Evolutionary conservation across 371 early-diverging fungal genomes (phyloP), one percentile per base, ranked within the genome.

Genomic region (Mortierella sp.): DNA sequence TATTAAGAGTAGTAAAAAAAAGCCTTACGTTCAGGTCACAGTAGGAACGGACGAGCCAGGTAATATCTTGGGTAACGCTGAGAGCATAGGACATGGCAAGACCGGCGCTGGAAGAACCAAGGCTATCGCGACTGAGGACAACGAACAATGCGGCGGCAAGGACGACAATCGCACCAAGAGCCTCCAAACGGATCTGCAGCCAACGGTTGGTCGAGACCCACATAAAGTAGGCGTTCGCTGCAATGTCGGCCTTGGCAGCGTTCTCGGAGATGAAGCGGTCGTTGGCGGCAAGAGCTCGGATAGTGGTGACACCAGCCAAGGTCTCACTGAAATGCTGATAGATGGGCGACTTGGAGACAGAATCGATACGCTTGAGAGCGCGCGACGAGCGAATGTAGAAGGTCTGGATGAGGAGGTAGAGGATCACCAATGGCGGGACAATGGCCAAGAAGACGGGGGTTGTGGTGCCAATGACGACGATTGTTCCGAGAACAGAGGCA

Each of bases 11-110:
- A 21, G 64, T 13, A 46, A 46, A 34, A n/a, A n/a, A 21, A 21
- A 34, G 8, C 31, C 64, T 61, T 61, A 61, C 64, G 64, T 61
- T 46, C n/a, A 75, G 57, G 16, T 76, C 76, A 24, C 76, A 76
- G 71, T 76, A 87, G 74, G 80, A 86, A 0, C 87, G 81, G 71
- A 71, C 69, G 44, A 74, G 69, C 88, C 87, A 91, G 73, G 86
- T 80, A 13, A 76, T 76, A 53, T 76, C 78, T 59, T 88, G 90
- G 16, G 92, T 92, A 37, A 91, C 88, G 50, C 72, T 87, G 24
- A 93, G 83, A 21, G 93, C 92, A 80, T 93, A 93, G 10, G 90
- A 82, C 37, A 94, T 57, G 13, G 90, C 87, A 34, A 94, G 82
- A 46, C 93, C 94, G 69, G 92, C 79, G 2, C 89, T 69, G 26